Conservation (phyloP, 1,139 yeast genomes). For the Sugiyamaella pinicola region DNA sequence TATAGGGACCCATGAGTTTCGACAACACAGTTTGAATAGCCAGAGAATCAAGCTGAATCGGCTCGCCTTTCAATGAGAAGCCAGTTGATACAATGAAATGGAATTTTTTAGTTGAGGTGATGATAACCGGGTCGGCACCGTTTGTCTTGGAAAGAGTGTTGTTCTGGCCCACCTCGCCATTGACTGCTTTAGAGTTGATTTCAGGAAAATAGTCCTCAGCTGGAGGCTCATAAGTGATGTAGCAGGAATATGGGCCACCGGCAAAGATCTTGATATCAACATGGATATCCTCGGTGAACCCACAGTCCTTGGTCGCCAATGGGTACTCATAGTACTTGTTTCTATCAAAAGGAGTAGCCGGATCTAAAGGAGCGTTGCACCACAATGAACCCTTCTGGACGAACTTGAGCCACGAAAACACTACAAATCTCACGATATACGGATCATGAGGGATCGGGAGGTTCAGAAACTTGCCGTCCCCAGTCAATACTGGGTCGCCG, state of each 20-base stretch:
- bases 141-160: neutral
- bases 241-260: constrained; percentile 79
- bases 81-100: constrained; percentile 85
- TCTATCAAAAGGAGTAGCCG: constrained; percentile 54
- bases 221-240: constrained; percentile 38
- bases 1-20: constrained; percentile 79
- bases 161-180: constrained; percentile 2
- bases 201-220: constrained; percentile 29
- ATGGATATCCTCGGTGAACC: constrained; percentile 51
- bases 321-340: constrained; percentile 52
- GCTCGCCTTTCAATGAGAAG: constrained; percentile 56
- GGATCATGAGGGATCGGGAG: constrained; percentile 58
- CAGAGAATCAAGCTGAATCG: constrained; percentile 74
- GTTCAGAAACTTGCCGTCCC: constrained; percentile 55
- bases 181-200: constrained; percentile 15
- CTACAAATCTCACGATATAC: constrained; percentile 57
- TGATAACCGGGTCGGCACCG: constrained; percentile 4
- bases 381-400: constrained; percentile 69
- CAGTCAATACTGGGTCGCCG: constrained; percentile 41
- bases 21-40: constrained; percentile 85
- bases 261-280: constrained; percentile 61
- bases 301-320: constrained; percentile 46
- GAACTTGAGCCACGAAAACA: constrained; percentile 75
- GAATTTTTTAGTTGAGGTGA: constrained; percentile 51
- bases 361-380: constrained; percentile 69